Conservation (phyloP, 2,329 filamentous ascomycete species). For the Fusarium ramigenum region DNA sequence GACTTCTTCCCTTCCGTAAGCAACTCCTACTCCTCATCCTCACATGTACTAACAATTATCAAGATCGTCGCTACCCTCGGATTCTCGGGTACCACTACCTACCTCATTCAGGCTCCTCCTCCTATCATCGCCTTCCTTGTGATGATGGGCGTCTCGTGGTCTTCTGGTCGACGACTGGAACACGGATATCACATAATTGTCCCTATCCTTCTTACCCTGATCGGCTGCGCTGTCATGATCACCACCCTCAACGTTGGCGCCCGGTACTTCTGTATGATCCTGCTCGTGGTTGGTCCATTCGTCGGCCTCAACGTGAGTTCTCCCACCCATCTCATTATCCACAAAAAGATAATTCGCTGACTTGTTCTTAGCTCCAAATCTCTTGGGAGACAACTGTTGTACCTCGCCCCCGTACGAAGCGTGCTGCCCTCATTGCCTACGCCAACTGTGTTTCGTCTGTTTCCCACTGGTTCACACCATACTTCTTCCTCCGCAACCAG, state of each 20-base stretch:
- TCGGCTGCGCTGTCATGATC: slow-evolving; percentile 55
- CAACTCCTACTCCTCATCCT: background rate
- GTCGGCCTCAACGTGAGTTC: slow-evolving; percentile 49
- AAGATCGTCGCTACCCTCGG: slow-evolving; percentile 45
- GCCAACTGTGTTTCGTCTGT: slow-evolving; percentile 53
- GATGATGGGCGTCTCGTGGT: slow-evolving; percentile 51
- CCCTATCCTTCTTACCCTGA: slow-evolving; percentile 49
- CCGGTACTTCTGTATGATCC: slow-evolving; percentile 54
- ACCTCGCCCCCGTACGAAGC: slow-evolving; percentile 51
- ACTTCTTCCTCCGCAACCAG: slow-evolving; percentile 48
- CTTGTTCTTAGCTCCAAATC: slow-evolving; percentile 39
- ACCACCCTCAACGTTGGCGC: slow-evolving; percentile 52
- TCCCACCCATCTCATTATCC: rapidly evolving
- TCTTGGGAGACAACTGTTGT: slow-evolving; percentile 55
- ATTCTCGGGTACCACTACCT: slow-evolving; percentile 45
- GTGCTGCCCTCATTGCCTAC: slow-evolving; percentile 54
- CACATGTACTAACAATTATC: background rate
- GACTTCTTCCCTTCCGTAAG: slow-evolving; percentile 54
- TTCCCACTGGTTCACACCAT: slow-evolving; percentile 54
- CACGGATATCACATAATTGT: slow-evolving; percentile 53
- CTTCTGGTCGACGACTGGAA: slow-evolving; percentile 50
- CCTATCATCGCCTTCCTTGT: slow-evolving; percentile 54
- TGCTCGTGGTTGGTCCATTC: slow-evolving; percentile 51
- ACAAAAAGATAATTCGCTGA: rapidly evolving
- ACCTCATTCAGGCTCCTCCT: slow-evolving; percentile 54